Evolutionary conservation across 2,329 filamentous ascomycete genomes (phyloP).

Genomic region (Cytospora mali): DNA sequence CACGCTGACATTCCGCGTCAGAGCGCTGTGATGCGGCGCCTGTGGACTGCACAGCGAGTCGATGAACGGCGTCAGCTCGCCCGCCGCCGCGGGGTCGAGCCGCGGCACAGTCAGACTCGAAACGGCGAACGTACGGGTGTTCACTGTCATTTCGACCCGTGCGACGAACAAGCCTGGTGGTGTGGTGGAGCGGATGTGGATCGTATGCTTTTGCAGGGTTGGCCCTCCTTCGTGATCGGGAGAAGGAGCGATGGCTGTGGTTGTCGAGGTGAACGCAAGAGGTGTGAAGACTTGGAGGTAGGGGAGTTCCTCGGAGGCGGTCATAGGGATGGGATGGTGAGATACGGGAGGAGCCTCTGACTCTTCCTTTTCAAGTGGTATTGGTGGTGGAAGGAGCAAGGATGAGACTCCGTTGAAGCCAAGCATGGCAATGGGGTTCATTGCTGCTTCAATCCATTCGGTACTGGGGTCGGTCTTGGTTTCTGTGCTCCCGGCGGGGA

Average conservation of each 20-base stretch:
- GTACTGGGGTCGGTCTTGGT: conserved; percentile 38
- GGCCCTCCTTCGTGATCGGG: conserved; percentile 34
- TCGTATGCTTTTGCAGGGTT: conserved; percentile 56
- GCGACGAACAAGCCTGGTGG: conserved; percentile 60
- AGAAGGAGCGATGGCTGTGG: conserved; percentile 47
- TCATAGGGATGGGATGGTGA: conserved; percentile 66
- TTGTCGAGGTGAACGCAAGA: conserved; percentile 61
- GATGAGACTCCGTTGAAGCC: conserved; percentile 44
- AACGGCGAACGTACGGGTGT: conserved; percentile 55
- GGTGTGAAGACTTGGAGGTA: conserved; percentile 74
- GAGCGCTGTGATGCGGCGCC: conserved; percentile 40
- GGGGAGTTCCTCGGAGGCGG: conserved; percentile 65
- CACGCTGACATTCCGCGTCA: conserved; percentile 60
- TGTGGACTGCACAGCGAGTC: conserved; percentile 41
- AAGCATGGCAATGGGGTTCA: conserved; percentile 55
- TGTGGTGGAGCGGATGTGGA: conserved; percentile 51
- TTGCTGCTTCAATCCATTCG: conserved; percentile 50
- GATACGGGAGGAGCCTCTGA: conserved; percentile 52
- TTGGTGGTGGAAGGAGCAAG: conserved; percentile 7
- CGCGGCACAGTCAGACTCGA: conserved; percentile 54
- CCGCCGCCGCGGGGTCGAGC: conserved; percentile 60
- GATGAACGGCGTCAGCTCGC: conserved; percentile 60
- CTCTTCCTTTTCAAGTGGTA: conserved; percentile 35
- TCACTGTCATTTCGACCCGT: conserved; percentile 60
- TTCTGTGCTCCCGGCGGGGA: conserved; percentile 40